A percentile compares a stretch with the other conserved stretches of the same genome.
phyloP scores from a whole-genome alignment of 108 stramenopile species.

The Chaetoceros muelleri region DNA sequence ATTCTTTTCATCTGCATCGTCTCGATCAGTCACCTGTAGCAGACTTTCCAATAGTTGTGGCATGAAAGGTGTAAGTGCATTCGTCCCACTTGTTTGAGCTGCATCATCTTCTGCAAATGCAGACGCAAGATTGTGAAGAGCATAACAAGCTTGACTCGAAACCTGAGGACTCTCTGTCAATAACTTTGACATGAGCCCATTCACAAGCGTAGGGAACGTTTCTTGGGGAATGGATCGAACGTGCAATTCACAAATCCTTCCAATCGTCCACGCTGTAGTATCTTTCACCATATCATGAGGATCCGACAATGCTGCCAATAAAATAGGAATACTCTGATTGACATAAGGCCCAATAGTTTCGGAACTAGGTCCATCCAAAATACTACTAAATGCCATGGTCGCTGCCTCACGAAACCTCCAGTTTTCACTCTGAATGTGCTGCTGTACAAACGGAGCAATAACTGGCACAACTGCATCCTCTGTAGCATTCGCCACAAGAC shows the following conservation, averaged over 20 bases:
- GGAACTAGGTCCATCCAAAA: slow-evolving; percentile 77
- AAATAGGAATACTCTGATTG: slow-evolving; percentile 72
- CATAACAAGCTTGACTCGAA: slow-evolving; percentile 80
- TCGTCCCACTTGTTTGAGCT: slow-evolving; percentile 47
- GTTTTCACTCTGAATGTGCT: slow-evolving; percentile 74
- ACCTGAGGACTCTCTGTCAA: slow-evolving; percentile 69
- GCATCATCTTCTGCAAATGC: slow-evolving; percentile 55
- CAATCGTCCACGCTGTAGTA: slow-evolving; percentile 86
- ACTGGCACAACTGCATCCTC: slow-evolving; percentile 70
- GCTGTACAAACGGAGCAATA: slow-evolving; percentile 83
- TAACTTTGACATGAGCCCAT: slow-evolving; percentile 55
- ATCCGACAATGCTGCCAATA: slow-evolving; percentile 69
- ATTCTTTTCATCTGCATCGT: slow-evolving; percentile 73
- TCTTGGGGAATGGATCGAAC: slow-evolving; percentile 63
- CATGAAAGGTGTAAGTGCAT: slow-evolving; percentile 72
- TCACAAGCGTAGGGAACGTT: slow-evolving; percentile 66
- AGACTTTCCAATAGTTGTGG: slow-evolving; percentile 60
- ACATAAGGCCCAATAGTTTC: slow-evolving; percentile 71
- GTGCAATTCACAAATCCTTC: slow-evolving; percentile 85
- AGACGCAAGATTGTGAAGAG: slow-evolving; percentile 84
- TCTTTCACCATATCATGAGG: slow-evolving; percentile 78
- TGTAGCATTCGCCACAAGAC: slow-evolving; percentile 65
- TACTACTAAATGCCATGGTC: slow-evolving; percentile 87
- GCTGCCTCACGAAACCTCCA: slow-evolving; percentile 91
- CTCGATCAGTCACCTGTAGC: slow-evolving; percentile 73